Conservation (phyloP, 225 moss, liverwort and hornwort genomes). For the Physcomitrellopsis africana region DNA sequence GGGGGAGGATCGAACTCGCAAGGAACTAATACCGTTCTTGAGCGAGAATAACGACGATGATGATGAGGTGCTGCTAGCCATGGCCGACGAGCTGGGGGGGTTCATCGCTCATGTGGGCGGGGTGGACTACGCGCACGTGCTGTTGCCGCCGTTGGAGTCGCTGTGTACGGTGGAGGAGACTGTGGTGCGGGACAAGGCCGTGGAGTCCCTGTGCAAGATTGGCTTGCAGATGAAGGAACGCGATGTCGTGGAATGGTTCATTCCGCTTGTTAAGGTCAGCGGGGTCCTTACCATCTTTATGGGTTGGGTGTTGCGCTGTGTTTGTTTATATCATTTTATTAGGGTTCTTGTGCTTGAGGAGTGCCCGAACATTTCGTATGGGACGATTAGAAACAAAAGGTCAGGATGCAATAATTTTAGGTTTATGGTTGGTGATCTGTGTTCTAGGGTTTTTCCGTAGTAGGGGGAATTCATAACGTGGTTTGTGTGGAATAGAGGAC, state of each 20-base stretch:
- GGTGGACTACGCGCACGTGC: constrained; percentile 79
- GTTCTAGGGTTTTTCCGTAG: constrained; percentile 29
- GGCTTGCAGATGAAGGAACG: constrained; percentile 94
- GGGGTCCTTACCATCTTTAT: not conserved
- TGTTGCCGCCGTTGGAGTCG: constrained; percentile 78
- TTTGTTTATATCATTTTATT: not conserved
- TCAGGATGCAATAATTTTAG: constrained; percentile 13
- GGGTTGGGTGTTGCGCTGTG: not conserved
- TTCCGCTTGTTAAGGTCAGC: constrained; percentile 87
- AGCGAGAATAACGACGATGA: constrained; percentile 95
- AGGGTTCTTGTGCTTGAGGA: constrained; percentile 7
- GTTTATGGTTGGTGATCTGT: constrained; percentile 17
- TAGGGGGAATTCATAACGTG: not conserved
- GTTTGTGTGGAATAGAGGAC: not conserved
- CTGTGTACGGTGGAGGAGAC: constrained; percentile 95
- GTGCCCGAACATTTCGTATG: constrained; percentile 23
- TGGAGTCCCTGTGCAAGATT: constrained; percentile 90
- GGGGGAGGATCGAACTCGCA: constrained; percentile 93
- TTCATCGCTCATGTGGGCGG: constrained; percentile 89
- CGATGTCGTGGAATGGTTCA: constrained; percentile 89
- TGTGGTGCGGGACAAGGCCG: constrained; percentile 91
- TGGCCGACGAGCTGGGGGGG: constrained; percentile 93
- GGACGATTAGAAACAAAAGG: not conserved
- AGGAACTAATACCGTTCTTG: constrained; percentile 93
- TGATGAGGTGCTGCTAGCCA: constrained; percentile 91